Evolutionary conservation across 352 stramenopile species (phyloP), one percentile per base, ranked within the genome.

Genomic region (Globisporangium barbulae): DNA sequence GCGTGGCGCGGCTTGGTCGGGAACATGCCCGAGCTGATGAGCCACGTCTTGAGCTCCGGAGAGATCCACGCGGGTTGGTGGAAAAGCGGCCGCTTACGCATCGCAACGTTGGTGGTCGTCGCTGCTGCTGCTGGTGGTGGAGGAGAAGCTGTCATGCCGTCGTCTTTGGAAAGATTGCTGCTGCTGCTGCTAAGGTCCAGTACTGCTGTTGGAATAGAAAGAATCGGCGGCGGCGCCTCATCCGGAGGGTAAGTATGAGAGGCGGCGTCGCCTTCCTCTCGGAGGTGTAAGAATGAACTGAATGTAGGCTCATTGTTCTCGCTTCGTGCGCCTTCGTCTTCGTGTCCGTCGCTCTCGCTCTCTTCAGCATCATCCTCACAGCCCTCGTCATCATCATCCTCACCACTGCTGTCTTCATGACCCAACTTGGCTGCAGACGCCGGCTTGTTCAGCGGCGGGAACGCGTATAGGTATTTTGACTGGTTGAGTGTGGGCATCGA

Each of bases 1-100:
- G 42, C 35, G 17, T 41, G 55, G 17, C 30, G 64, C 13, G 25
- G 44, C 15, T 57, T 73, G 48, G 74, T 85, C 8, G 64, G 64
- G 62, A 89, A 89, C 53, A 91, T 69, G 3, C 75, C 71, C 0
- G 78, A 80, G 37, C 47, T 59, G 10, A 85, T 30, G 13, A 89
- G 75, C 78, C 78, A 89, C 31, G 53, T 22, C 21, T 73, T 70
- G 33, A 89, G 68, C 61, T 89, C 79, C 0, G 78, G 72, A 4
- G 79, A 89, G 68, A 90, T 87, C 75, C 75, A 86, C 56, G 78
- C 82, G 19, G 79, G 74, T 35, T 78, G 76, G 68, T 88, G 78
- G 54, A 75, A 70, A n/a, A 71, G 63, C 41, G 69, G 67, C 21
- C 57, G 54, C 33, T 68, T 70, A 8, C 10, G 69, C 13, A 42